phyloP scores from a whole-genome alignment of 306 rosid genomes.

The Luffa aegyptiaca region DNA sequence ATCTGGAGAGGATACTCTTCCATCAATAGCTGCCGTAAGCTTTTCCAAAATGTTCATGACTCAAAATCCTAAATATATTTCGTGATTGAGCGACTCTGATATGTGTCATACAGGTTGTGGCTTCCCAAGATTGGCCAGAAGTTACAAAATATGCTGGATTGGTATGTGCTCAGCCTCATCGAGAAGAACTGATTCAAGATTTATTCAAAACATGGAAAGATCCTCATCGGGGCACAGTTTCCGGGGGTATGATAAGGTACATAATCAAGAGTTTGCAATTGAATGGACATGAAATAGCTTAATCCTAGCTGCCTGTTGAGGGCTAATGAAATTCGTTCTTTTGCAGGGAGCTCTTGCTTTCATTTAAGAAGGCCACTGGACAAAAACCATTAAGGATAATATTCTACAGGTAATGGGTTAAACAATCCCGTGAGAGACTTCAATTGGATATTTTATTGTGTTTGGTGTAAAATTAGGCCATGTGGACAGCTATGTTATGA shows the following conservation, averaged over 20 bases:
- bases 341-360: constrained; percentile 52
- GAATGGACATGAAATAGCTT: not conserved
- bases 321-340: not conserved
- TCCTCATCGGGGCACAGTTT: constrained; percentile 54
- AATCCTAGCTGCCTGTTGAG: not conserved
- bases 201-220: constrained; percentile 69
- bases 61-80: not conserved
- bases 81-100: not conserved
- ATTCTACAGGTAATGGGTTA: constrained; percentile 57
- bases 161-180: constrained; percentile 69
- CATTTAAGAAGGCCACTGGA: constrained; percentile 89
- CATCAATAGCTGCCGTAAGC: constrained; percentile 65
- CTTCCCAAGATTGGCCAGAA: constrained; percentile 91
- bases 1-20: constrained; percentile 54
- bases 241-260: constrained; percentile 81
- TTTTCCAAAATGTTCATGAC: not conserved
- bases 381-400: constrained; percentile 90
- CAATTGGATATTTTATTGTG: not conserved
- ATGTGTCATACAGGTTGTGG: constrained; percentile 48
- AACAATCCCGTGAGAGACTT: not conserved
- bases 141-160: constrained; percentile 71
- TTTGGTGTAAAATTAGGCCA: not conserved
- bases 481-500: not conserved
- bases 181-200: constrained; percentile 74
- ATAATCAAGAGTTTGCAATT: not conserved